Conservation (phyloP, 805 yeast species). For the Candida nemodendra region DNA sequence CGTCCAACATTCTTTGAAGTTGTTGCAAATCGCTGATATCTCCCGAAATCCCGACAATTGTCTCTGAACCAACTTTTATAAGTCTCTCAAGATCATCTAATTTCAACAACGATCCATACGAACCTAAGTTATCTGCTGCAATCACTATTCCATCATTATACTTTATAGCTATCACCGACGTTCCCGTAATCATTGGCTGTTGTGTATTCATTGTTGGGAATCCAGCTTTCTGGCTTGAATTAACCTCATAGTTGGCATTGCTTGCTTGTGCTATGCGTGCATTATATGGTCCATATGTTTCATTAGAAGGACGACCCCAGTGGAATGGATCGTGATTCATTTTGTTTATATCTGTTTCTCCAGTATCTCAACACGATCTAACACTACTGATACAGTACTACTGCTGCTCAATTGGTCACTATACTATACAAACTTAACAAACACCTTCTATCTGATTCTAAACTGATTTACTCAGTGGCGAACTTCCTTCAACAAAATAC, state of each 20-base stretch:
- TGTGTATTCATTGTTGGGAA: slow-evolving; percentile 85
- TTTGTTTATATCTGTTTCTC: too few species aligned
- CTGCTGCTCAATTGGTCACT: too few species aligned
- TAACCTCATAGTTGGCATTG: slow-evolving; percentile 22
- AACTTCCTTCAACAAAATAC: too few species aligned
- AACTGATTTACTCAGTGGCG: too few species aligned
- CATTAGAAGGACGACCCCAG: slow-evolving; percentile 95
- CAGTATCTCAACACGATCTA: too few species aligned
- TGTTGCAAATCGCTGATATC: slow-evolving; percentile 94
- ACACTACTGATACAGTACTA: too few species aligned
- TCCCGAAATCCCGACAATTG: slow-evolving; percentile 92
- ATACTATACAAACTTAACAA: too few species aligned
- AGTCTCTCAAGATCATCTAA: slow-evolving; percentile 84
- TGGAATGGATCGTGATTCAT: slow-evolving; percentile 95
- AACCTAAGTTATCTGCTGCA: slow-evolving; percentile 93
- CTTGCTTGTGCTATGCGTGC: slow-evolving; percentile 66
- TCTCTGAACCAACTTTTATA: slow-evolving; percentile 76
- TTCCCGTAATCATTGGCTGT: slow-evolving; percentile 94
- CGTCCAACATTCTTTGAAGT: slow-evolving; percentile 69
- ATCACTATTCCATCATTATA: slow-evolving; percentile 86
- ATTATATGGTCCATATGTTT: slow-evolving; percentile 79
- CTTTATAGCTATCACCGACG: slow-evolving; percentile 90
- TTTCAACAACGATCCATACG: slow-evolving; percentile 90
- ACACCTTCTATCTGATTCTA: too few species aligned
- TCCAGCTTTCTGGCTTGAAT: slow-evolving; percentile 24